Conservation (phyloP, 75 land plant species). For the Chamaecyparis obtusa region DNA sequence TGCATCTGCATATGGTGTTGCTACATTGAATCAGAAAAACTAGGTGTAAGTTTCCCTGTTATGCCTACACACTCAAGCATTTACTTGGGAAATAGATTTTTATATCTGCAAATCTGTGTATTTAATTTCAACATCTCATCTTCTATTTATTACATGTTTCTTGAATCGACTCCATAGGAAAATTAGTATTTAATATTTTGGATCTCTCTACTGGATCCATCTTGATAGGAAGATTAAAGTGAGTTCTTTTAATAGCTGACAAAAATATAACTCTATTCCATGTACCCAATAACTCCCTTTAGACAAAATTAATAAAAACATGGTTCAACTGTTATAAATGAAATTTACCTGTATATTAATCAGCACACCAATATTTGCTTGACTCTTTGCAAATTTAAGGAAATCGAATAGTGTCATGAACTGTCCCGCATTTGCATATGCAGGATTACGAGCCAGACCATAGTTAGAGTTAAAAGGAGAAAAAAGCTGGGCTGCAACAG, state of each 20-base stretch:
- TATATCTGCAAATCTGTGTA: neutral
- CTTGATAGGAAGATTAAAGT: too few species aligned
- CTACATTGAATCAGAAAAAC: neutral
- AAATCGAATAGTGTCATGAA: constrained; percentile 64
- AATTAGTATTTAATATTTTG: too few species aligned
- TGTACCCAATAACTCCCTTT: neutral
- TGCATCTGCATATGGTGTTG: neutral
- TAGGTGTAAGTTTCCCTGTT: neutral
- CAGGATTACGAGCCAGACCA: constrained; percentile 45
- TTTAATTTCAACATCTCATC: neutral
- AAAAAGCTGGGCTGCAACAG: constrained; percentile 49
- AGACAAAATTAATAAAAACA: neutral
- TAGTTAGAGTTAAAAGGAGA: constrained; percentile 26
- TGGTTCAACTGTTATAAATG: neutral
- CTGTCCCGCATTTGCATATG: constrained; percentile 43
- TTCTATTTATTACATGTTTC: too few species aligned
- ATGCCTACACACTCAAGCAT: neutral
- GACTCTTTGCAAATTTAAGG: constrained; percentile 63
- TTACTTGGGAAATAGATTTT: neutral
- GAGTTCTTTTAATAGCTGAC: neutral
- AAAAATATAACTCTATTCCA: neutral
- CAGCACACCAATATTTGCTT: constrained; percentile 59
- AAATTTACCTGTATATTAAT: constrained; percentile 63
- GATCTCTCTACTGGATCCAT: too few species aligned
- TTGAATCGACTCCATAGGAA: too few species aligned